Percentiles rank a stretch among this genome's conserved stretches.
Conservation (phyloP, 441 rosid genomes). For the Pelargonium cotyledonis region DNA sequence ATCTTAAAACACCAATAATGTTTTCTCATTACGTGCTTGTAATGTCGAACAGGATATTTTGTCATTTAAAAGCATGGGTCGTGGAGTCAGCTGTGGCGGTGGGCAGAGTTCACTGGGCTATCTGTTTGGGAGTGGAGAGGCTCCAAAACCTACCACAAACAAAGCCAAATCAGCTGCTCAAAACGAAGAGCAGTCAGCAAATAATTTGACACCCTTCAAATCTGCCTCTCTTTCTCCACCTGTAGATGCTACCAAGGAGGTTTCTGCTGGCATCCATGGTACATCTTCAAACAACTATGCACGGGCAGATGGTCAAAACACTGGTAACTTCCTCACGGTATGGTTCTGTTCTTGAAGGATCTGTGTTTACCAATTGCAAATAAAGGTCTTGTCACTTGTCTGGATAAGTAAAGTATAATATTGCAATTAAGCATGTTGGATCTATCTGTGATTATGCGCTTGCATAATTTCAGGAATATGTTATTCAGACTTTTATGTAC, state of each 20-base stretch:
- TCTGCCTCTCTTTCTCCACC: conserved; percentile 20
- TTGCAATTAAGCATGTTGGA: not conserved
- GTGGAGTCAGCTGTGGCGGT: conserved; percentile 57
- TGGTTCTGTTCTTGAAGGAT: not conserved
- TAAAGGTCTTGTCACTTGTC: too few species aligned
- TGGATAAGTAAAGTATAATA: too few species aligned
- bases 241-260: conserved; percentile 23
- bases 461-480: too few species aligned
- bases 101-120: conserved; percentile 63
- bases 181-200: conserved; percentile 15
- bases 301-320: conserved; percentile 70
- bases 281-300: conserved; percentile 48
- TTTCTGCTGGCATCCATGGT: conserved; percentile 49
- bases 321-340: conserved; percentile 75
- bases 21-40: too few species aligned
- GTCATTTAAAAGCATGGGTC: conserved; percentile 38
- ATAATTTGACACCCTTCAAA: conserved; percentile 24
- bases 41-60: not conserved
- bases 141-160: conserved; percentile 12
- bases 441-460: too few species aligned
- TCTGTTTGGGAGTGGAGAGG: conserved; percentile 40
- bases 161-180: conserved; percentile 15
- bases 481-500: too few species aligned
- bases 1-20: too few species aligned
- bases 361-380: too few species aligned